Percentiles rank a stretch among this genome's conserved stretches.
phyloP scores from a whole-genome alignment of 305 asterid genomes.

The Petunia hybrid region DNA sequence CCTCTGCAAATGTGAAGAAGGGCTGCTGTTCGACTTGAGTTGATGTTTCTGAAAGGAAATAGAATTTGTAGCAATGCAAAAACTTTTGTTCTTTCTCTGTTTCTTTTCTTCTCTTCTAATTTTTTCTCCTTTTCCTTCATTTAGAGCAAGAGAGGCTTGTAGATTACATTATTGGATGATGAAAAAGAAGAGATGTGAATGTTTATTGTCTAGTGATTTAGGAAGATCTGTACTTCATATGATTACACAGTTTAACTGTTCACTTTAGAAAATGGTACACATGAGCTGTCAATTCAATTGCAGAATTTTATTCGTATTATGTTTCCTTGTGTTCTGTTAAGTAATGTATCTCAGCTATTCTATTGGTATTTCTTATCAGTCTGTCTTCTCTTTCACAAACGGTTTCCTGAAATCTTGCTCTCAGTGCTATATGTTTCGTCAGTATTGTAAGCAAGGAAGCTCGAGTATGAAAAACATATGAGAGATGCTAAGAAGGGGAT shows the following conservation, averaged over 20 bases:
- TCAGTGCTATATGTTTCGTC: not conserved
- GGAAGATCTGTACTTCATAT: conserved; percentile 26
- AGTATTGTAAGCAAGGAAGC: conserved; percentile 13
- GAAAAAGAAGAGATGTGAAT: conserved; percentile 44
- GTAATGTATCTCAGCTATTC: not conserved
- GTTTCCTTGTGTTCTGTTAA: conserved; percentile 16
- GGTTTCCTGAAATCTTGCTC: not conserved
- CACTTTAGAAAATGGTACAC: not conserved
- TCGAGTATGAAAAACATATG: not conserved
- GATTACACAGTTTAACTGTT: conserved; percentile 11
- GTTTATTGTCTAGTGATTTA: conserved; percentile 28
- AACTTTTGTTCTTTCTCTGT: conserved; percentile 34
- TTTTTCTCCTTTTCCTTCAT: conserved; percentile 30
- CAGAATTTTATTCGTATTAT: not conserved
- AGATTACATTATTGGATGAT: conserved; percentile 53
- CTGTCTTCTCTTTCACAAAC: not conserved
- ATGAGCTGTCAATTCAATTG: conserved; percentile 13
- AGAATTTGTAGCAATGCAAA: conserved; percentile 33
- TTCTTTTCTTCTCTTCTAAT: conserved; percentile 30
- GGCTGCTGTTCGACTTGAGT: conserved; percentile 78
- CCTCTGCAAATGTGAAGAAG: conserved; percentile 56
- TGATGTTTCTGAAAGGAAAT: conserved; percentile 29
- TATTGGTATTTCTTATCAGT: not conserved
- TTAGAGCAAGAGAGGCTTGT: conserved; percentile 48
- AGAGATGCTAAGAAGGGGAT: not conserved